Conservation (phyloP, 2,329 filamentous ascomycete species). For the Trichoderma polysporum region DNA sequence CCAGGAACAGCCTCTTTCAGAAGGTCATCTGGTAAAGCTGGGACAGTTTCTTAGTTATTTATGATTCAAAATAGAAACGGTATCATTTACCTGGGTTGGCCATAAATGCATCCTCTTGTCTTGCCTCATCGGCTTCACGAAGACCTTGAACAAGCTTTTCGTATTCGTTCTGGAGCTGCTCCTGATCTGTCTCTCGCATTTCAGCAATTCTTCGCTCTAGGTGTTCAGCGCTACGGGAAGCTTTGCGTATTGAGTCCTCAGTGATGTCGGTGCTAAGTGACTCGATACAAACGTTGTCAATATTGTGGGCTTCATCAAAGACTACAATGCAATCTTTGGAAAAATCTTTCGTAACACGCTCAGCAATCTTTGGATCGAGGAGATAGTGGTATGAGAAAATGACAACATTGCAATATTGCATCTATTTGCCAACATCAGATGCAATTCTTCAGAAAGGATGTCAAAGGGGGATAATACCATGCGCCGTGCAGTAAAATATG, state of each 20-base stretch:
- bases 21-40: slow-evolving; percentile 84
- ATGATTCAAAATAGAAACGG: not conserved
- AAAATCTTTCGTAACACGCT: slow-evolving; percentile 89
- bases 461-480: slow-evolving; percentile 61
- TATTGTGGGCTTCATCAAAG: slow-evolving; percentile 98
- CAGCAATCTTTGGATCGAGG: slow-evolving; percentile 95
- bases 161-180: slow-evolving; percentile 93
- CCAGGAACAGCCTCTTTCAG: slow-evolving; percentile 94
- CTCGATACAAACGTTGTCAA: slow-evolving; percentile 99
- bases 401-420: slow-evolving; percentile 99
- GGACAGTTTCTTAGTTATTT: not conserved
- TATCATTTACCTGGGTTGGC: slow-evolving; percentile 67
- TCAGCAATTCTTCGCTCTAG: slow-evolving; percentile 87
- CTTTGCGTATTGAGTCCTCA: slow-evolving; percentile 88
- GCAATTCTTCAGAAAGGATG: not conserved
- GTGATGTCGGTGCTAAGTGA: slow-evolving; percentile 95
- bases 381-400: slow-evolving; percentile 99
- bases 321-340: slow-evolving; percentile 99
- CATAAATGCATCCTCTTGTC: slow-evolving; percentile 96
- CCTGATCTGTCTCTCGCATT: slow-evolving; percentile 93
- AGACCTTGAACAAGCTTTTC: slow-evolving; percentile 91
- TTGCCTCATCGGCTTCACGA: slow-evolving; percentile 80
- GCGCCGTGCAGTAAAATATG: slow-evolving; percentile 90
- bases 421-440: slow-evolving; percentile 48
- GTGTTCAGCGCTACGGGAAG: slow-evolving; percentile 85